Evolutionary conservation across 176 grass and related monocot species (phyloP).

Genomic region (bread wheat (Triticum aestivum)): IWGSC_CS_RefSeq_v2.1 NC_057812.1:50059598-50060097

Average conservation of each 20-base stretch:
- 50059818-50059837: not conserved
- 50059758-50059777: not conserved
- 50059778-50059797: not conserved
- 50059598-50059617: too few relatives aligned
- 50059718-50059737: not conserved
- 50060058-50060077: not conserved
- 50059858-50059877: not conserved
- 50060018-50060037: not conserved
- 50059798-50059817: not conserved
- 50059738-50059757: not conserved
- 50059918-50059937: not conserved
- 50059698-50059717: too few relatives aligned
- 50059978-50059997: not conserved
- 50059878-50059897: not conserved
- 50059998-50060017: not conserved
- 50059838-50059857: not conserved
- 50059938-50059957: not conserved
- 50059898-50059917: not conserved
- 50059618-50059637: too few relatives aligned
- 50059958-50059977: not conserved
- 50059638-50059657: too few relatives aligned
- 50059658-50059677: too few relatives aligned
- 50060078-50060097: not conserved
- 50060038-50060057: not conserved
- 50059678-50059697: too few relatives aligned